Evolutionary conservation across 2,329 filamentous ascomycete genomes (phyloP).

Genomic region (Aspergillus unguis): DNA sequence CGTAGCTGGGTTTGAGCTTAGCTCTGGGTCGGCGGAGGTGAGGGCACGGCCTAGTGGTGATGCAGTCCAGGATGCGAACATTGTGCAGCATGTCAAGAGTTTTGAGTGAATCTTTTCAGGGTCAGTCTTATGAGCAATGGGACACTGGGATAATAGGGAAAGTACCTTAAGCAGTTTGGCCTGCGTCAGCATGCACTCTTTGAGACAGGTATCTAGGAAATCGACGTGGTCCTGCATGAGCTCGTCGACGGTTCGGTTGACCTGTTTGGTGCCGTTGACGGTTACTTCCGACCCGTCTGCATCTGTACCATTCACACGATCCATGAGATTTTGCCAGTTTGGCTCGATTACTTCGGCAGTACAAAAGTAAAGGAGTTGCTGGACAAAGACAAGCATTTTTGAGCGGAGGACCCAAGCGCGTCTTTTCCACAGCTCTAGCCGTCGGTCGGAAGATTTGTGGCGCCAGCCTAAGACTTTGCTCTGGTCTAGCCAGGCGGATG

Average conservation of each 20-base stretch:
- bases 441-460: slow-evolving; percentile 68
- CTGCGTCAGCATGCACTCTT: slow-evolving; percentile 98
- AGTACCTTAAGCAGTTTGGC: slow-evolving; percentile 83
- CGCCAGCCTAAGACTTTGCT: slow-evolving; percentile 78
- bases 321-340: slow-evolving; percentile 93
- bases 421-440: slow-evolving; percentile 87
- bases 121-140: neutral
- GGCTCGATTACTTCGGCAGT: slow-evolving; percentile 96
- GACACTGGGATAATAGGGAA: neutral
- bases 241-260: slow-evolving; percentile 86
- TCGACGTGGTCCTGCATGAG: slow-evolving; percentile 99
- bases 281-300: slow-evolving; percentile 38
- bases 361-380: slow-evolving; percentile 95
- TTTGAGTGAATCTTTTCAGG: slow-evolving; percentile 82
- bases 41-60: slow-evolving; percentile 81
- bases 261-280: slow-evolving; percentile 43
- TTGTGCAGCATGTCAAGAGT: slow-evolving; percentile 89
- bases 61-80: slow-evolving; percentile 82
- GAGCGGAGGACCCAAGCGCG: slow-evolving; percentile 87
- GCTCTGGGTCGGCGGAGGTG: slow-evolving; percentile 75
- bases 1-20: slow-evolving; percentile 42
- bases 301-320: slow-evolving; percentile 64
- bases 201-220: slow-evolving; percentile 94
- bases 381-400: slow-evolving; percentile 94
- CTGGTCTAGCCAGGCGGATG: slow-evolving; percentile 86